Base-by-base conservation (phyloP, 1,139 yeast genomes). In the Groenewaldozyma sp. region DNA sequence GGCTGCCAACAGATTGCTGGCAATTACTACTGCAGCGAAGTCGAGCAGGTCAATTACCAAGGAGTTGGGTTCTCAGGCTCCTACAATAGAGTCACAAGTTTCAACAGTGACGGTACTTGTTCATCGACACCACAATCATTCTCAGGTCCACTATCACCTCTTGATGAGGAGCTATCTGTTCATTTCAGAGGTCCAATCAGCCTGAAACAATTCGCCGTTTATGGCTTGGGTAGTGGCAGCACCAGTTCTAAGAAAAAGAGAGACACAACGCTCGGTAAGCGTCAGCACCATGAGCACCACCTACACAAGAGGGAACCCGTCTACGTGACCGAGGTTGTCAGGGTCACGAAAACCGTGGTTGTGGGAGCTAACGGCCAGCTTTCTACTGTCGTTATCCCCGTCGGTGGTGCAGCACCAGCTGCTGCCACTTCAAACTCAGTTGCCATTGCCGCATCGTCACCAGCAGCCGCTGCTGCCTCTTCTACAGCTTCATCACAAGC, bases 131-230 rank as follows among this genome's bases (percentile, higher is more conserved):
- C 74, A 13, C 64, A 64, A 16, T 48, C 73, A 7, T 82, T 86
- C 64, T 71, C 82, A 13, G 97, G 97, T 37, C 46, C 76, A 21
- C 67, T 84, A 56, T 67, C 95, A 36, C 97, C 97, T 26, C 67
- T 88, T 45, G 77, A 86, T 63, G 94, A 86, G 64, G 95, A 86
- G 60, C 67, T 88, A 39, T 79, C 95, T 14, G 83, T 91, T 42
- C 97, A 88, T 63, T 84, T 88, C 70, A 78, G 97, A 65, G 98
- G 97, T 42, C 98, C 97, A 26, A 62, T 91, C 50, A 70, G 74
- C 44, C 73, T 88, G 58, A 65, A 70, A 54, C 82, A 83, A 63
- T 86, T 91, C 58, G 96, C 87, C 51, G 84, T 71, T 51, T 81
- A 79, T 64, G 42, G 41, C 53, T 54, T 46, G 48, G 49, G 51